Evolutionary conservation across 495 filamentous ascomycete genomes (phyloP).

Genomic region (Viridothelium virens): DNA sequence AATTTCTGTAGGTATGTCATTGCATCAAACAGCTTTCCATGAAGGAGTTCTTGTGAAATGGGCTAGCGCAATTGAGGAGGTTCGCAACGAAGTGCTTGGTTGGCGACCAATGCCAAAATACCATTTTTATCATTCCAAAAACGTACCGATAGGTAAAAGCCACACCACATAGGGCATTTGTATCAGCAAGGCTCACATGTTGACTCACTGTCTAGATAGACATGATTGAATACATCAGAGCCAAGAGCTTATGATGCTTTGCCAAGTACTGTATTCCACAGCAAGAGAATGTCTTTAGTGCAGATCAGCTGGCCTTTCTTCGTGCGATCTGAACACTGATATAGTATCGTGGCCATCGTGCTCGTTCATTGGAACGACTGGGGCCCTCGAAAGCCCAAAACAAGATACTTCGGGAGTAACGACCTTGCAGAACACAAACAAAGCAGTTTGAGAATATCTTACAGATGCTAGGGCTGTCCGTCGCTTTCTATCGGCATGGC

Average conservation of each 20-base stretch:
- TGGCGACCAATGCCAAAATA: slow-evolving; percentile 22
- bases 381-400: slow-evolving; percentile 15
- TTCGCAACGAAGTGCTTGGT: slow-evolving; percentile 14
- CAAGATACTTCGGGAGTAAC: slow-evolving; percentile 19
- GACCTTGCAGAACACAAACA: slow-evolving; percentile 19
- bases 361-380: too few relatives aligned
- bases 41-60: slow-evolving; percentile 27
- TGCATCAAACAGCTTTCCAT: slow-evolving; percentile 29
- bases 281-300: neutral
- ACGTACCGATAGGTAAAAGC: slow-evolving; percentile 23
- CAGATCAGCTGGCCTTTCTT: too few relatives aligned
- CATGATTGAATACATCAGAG: too few relatives aligned
- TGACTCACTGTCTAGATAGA: too few relatives aligned
- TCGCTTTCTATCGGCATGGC: slow-evolving; percentile 8
- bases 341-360: too few relatives aligned
- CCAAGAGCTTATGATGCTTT: neutral
- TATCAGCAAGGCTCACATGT: neutral
- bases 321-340: too few relatives aligned
- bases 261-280: slow-evolving; percentile 1
- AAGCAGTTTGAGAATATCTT: slow-evolving; percentile 19
- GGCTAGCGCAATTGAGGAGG: slow-evolving; percentile 31
- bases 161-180: neutral
- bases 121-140: slow-evolving; percentile 21
- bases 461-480: slow-evolving; percentile 13
- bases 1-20: slow-evolving; percentile 24